Conservation (phyloP, 352 stramenopile species). For the Phytophthora nicotianae region DNA sequence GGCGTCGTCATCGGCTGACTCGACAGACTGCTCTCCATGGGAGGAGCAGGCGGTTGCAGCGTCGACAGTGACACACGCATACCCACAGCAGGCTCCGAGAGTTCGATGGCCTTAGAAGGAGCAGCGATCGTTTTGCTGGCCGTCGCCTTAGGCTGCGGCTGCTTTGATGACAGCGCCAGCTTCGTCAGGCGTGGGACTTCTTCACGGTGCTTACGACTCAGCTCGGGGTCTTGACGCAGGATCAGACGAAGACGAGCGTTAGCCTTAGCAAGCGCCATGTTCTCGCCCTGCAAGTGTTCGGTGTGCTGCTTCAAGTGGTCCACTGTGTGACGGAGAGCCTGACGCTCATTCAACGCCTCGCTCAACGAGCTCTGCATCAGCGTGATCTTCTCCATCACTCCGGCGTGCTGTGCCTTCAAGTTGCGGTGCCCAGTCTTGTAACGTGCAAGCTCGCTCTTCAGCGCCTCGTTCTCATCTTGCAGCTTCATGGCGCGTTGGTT, state of each 20-base stretch:
- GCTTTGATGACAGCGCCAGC: slow-evolving; percentile 74
- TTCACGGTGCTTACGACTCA: slow-evolving; percentile 85
- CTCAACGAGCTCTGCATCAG: slow-evolving; percentile 79
- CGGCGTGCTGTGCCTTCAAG: slow-evolving; percentile 81
- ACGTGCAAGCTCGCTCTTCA: slow-evolving; percentile 76
- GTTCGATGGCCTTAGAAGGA: slow-evolving; percentile 47
- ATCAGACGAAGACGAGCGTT: slow-evolving; percentile 86
- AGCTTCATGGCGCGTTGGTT: slow-evolving; percentile 88
- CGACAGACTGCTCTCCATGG: slow-evolving; percentile 23
- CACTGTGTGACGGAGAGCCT: slow-evolving; percentile 73
- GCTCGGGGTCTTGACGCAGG: slow-evolving; percentile 80
- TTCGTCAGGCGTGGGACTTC: slow-evolving; percentile 87
- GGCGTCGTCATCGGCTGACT: slow-evolving; percentile 39
- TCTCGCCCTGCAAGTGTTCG: slow-evolving; percentile 81
- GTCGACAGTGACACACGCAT: slow-evolving; percentile 62
- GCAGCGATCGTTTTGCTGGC: slow-evolving; percentile 43
- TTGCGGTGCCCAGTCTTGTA: slow-evolving; percentile 88
- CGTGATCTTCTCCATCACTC: slow-evolving; percentile 82
- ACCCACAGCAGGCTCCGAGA: slow-evolving; percentile 41
- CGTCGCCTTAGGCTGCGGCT: slow-evolving; percentile 52
- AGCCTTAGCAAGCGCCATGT: slow-evolving; percentile 83
- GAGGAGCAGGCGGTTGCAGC: slow-evolving; percentile 48
- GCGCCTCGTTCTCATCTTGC: slow-evolving; percentile 81
- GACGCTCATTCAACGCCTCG: slow-evolving; percentile 73
- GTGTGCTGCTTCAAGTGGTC: slow-evolving; percentile 77